Conservation (phyloP, 1,284 basidiomycete genomes). For the Phellinidium pouzarii region DNA sequence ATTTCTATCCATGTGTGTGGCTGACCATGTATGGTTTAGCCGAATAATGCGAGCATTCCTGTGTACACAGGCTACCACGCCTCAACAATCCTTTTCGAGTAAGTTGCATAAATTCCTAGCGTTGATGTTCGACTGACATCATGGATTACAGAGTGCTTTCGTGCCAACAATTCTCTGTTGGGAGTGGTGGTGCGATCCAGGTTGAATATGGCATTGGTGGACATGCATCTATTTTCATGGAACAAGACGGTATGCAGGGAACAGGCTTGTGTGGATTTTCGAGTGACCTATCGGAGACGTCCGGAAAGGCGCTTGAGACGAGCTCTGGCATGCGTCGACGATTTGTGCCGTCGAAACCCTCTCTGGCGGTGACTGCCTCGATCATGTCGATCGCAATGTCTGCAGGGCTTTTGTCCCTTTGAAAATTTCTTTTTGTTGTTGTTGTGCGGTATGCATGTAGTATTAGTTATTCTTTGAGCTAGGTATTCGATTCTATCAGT, state of each 20-base stretch:
- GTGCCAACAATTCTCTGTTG: constrained; percentile 60
- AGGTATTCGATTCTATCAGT: neutral
- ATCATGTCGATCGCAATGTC: neutral
- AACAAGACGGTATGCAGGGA: constrained; percentile 2
- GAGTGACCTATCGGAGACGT: neutral
- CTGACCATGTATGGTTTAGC: constrained; percentile 30
- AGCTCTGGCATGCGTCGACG: neutral
- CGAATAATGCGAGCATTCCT: constrained; percentile 46
- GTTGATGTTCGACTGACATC: neutral
- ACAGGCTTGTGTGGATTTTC: constrained; percentile 10
- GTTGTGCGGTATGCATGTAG: neutral
- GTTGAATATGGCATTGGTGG: constrained; percentile 57
- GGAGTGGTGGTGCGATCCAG: constrained; percentile 50
- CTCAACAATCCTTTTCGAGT: constrained; percentile 49
- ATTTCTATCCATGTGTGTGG: neutral
- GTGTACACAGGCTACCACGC: constrained; percentile 46
- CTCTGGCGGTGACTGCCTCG: neutral
- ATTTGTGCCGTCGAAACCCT: neutral
- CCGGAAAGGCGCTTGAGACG: neutral
- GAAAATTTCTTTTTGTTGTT: too few species aligned
- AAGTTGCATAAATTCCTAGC: constrained; percentile 23
- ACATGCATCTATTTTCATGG: constrained; percentile 20
- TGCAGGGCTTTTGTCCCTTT: neutral
- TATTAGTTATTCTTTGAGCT: neutral
- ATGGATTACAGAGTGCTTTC: constrained; percentile 42